phyloP scores from a whole-genome alignment of 768 basidiomycete genomes.

The Coprinopsis sp. region DNA sequence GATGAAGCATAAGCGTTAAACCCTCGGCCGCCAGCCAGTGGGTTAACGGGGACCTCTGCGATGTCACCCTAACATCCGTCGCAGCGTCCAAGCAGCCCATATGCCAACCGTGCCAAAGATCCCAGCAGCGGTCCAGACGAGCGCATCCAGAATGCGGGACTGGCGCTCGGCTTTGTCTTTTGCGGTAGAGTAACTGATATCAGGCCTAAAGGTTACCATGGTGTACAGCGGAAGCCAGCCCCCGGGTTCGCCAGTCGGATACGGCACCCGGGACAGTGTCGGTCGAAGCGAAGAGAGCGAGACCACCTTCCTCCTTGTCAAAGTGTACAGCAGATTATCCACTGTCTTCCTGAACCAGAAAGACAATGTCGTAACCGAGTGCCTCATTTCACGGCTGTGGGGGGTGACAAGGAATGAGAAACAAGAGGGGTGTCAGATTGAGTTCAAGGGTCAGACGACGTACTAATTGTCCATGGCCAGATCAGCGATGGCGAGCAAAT shows the following conservation, averaged over 20 bases:
- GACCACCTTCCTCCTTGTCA: constrained; percentile 48
- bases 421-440: constrained; percentile 16
- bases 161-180: constrained; percentile 68
- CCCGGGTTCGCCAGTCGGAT: constrained; percentile 51
- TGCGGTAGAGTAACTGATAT: constrained; percentile 85
- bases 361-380: constrained; percentile 76
- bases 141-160: constrained; percentile 49
- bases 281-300: constrained; percentile 44
- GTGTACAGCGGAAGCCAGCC: constrained; percentile 95
- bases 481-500: constrained; percentile 85
- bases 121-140: constrained; percentile 46
- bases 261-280: constrained; percentile 47
- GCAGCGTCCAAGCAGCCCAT: constrained; percentile 36
- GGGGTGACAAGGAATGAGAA: constrained; percentile 15
- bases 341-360: constrained; percentile 78
- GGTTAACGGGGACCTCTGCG: too few relatives aligned
- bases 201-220: constrained; percentile 97
- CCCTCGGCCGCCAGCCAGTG: too few relatives aligned
- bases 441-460: constrained; percentile 32
- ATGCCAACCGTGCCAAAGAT: constrained; percentile 39
- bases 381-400: constrained; percentile 87
- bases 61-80: constrained; percentile 30
- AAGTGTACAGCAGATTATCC: constrained; percentile 67
- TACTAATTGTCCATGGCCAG: constrained; percentile 98
- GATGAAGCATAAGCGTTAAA: too few relatives aligned